These are phyloP conservation scores for Candida germanica DNA, from an alignment of 805 yeast species.

Conservation along the genomic window DNA sequence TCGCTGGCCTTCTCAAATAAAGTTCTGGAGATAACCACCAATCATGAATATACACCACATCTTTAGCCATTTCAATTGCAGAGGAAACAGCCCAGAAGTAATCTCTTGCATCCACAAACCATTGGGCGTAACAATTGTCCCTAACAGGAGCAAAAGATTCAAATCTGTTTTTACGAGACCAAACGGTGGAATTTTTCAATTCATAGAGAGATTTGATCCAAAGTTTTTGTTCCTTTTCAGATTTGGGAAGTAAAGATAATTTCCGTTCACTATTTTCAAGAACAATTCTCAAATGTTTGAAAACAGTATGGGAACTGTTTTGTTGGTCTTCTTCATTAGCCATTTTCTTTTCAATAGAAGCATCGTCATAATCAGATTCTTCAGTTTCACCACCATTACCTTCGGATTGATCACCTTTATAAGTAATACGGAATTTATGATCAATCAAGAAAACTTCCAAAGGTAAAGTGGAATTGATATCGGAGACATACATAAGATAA, in stretches of 20 bases:
- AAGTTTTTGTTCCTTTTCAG: constrained; percentile 57
- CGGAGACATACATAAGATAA: constrained; percentile 81
- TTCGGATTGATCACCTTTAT: constrained; percentile 44
- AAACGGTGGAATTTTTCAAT: constrained; percentile 65
- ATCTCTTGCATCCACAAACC: constrained; percentile 96
- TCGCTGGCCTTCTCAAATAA: constrained; percentile 89
- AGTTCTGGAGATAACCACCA: constrained; percentile 99
- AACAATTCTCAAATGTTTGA: constrained; percentile 50
- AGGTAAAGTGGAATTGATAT: constrained; percentile 81
- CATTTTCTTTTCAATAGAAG: constrained; percentile 22
- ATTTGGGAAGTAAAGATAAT: constrained; percentile 65
- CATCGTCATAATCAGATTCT: constrained; percentile 45
- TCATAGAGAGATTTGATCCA: constrained; percentile 75
- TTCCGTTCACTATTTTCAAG: constrained; percentile 78
- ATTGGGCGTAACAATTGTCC: constrained; percentile 81
- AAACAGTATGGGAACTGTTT: constrained; percentile 41
- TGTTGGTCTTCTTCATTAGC: constrained; percentile 21
- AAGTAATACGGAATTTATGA: constrained; percentile 56
- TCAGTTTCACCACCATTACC: constrained; percentile 31
- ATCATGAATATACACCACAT: constrained; percentile 90
- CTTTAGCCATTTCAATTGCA: constrained; percentile 90
- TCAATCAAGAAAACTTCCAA: constrained; percentile 92
- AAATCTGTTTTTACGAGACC: constrained; percentile 76
- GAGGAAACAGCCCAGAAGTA: constrained; percentile 94
- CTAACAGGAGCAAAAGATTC: constrained; percentile 92